phyloP scores from a whole-genome alignment of 2,329 filamentous ascomycete genomes.

The Botrytis deweyae region DNA sequence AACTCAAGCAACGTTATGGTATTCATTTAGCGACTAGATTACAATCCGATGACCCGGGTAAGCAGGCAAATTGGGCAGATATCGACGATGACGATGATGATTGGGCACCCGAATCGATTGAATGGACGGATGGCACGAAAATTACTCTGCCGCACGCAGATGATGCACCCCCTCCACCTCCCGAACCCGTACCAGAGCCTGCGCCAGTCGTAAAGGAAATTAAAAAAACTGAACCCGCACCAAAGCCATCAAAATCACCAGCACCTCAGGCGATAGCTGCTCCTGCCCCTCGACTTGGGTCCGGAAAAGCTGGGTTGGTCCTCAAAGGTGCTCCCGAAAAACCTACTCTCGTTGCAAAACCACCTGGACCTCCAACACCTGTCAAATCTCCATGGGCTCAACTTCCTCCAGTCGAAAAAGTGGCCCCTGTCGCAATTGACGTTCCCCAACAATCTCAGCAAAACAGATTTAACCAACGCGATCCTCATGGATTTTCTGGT shows the following conservation, averaged over 20 bases:
- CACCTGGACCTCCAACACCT: constrained; percentile 63
- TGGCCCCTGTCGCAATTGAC: constrained; percentile 67
- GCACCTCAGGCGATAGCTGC: constrained; percentile 36
- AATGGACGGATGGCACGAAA: constrained; percentile 87
- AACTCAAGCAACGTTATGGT: constrained; percentile 78
- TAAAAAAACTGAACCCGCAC: constrained; percentile 27
- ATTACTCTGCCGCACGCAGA: constrained; percentile 68
- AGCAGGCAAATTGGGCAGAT: constrained; percentile 84
- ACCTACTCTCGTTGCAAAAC: constrained; percentile 71
- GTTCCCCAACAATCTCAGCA: constrained; percentile 43
- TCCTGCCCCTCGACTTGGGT: constrained; percentile 38
- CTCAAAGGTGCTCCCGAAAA: constrained; percentile 69
- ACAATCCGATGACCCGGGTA: constrained; percentile 70
- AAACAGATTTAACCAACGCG: constrained; percentile 53
- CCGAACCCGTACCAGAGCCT: constrained; percentile 36
- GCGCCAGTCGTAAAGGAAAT: constrained; percentile 30
- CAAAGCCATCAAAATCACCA: constrained; percentile 37
- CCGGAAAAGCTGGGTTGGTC: constrained; percentile 56
- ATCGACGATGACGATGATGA: constrained; percentile 88
- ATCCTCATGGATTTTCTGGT: constrained; percentile 56
- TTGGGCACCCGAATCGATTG: constrained; percentile 81
- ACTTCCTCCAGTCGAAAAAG: constrained; percentile 80
- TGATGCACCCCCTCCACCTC: constrained; percentile 42
- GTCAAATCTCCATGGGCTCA: constrained; percentile 90
- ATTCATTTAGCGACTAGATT: constrained; percentile 81